Base-by-base conservation (phyloP, 2,329 filamentous ascomycete genomes). In the Trichothecium roseum region DNA sequence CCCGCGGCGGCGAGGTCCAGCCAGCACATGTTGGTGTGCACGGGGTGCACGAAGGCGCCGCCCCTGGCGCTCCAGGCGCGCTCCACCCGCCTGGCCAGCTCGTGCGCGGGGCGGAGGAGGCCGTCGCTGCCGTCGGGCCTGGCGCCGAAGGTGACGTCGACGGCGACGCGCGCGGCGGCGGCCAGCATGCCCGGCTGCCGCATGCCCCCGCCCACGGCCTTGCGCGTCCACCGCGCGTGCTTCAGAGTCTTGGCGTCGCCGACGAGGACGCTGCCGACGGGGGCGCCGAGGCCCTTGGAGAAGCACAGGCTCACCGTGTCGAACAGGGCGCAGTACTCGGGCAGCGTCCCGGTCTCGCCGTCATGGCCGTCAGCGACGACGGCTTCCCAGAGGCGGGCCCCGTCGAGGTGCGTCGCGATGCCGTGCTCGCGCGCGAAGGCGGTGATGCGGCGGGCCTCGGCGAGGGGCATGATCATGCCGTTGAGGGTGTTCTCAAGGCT, bases 11-110 rank as follows among this genome's bases (percentile, higher is more conserved):
- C 69, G 13, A 91, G 62, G 54, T 93, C 80, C 39, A 93, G 51
- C 85, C 84, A 94, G 24, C 85, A 75, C 84, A 94, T 93, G 59
- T 94, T 94, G n/a, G 86, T 93, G 51, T 94, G 79, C 2, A 83
- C 79, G 0, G 82, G 80, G 40, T 79, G 67, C 15, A 68, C 57
- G 38, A 86, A 58, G 56, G 72, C 74, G 2, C 85, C 86, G 4
- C 85, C 85, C 35, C 78, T 63, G 13, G 60, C 61, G 5, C 64
- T 70, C 86, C 86, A 94, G 43, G 82, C 55, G n/a, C 63, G 63
- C 69, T 81, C 84, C 29, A 81, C 60, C 45, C 60, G 64, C 52
- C 69, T 72, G 0, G 84, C 82, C 37, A 71, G 72, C 30, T 62
- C 60, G 53, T 89, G 82, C 4, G 70, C 73, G 13, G 59, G 59